Evolutionary conservation across 805 yeast species (phyloP), one percentile per base, ranked within the genome.

Genomic region (Wilhelminamyces savonicus): DNA sequence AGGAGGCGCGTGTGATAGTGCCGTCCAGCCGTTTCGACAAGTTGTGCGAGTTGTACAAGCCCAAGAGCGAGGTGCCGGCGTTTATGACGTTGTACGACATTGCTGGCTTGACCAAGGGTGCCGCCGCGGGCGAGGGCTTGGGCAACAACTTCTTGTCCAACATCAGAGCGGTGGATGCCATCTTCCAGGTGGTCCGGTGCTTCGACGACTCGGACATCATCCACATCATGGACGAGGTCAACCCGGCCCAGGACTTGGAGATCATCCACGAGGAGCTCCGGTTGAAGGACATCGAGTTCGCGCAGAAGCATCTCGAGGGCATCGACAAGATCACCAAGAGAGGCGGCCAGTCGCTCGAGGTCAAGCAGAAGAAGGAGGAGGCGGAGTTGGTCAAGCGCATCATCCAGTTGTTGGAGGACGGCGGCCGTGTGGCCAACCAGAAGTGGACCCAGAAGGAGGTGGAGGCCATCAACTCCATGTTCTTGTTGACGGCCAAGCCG

Each of bases 81-180:
- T 80, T 72, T 54, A 77, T 90, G 60, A 90, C 97, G 35, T 78
- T 92, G 35, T 87, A 84, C 53, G 98, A 92, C 66, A 92, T 92
- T 62, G 98, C 98, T 36, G 98, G 98, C 60, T 72, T 92, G 56
- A 90, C 97, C 43, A 85, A 85, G 65, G 97, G 96, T 65, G 97
- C 97, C 22, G 78, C 86, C 37, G 81, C 83, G 31, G 97, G 97
- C 60, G 97, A 87, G 65, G 98, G 98, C 57, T 76, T 92, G 44
- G 98, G 98, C 54, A 92, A 92, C 61, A 94, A 95, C 40, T 92
- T 92, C 74, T 76, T 92, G 66, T 81, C 95, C 46, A 88, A 92
- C 60, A 92, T 92, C 50, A 78, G 97, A 64, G 92, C 95, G 28
- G 98, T 92, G 34, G 98, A 92, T 73, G 95, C 97, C 40, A 81